These are phyloP conservation scores for Stygiomarasmius scandens DNA, from an alignment of 1,284 basidiomycete genomes.

Conservation along the genomic window DNA sequence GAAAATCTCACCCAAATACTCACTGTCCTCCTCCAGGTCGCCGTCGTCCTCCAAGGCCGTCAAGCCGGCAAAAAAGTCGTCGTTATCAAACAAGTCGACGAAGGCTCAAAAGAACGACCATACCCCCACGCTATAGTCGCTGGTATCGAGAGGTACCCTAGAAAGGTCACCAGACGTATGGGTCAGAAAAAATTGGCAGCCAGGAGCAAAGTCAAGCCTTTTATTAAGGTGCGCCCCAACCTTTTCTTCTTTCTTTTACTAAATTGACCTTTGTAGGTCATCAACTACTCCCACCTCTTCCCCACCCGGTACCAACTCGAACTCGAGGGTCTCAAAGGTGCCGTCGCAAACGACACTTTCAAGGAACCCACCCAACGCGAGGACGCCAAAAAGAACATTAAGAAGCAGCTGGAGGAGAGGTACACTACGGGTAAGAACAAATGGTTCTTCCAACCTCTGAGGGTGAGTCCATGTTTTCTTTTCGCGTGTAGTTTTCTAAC, in stretches of 20 bases:
- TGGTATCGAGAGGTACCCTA: slow-evolving; percentile 93
- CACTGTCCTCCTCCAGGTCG: slow-evolving; percentile 58
- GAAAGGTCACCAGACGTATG: slow-evolving; percentile 96
- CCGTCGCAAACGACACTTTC: slow-evolving; percentile 85
- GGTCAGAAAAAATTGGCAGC: slow-evolving; percentile 90
- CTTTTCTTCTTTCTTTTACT: not conserved
- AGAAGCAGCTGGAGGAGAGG: slow-evolving; percentile 93
- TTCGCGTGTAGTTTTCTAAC: not conserved
- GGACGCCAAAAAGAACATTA: slow-evolving; percentile 93
- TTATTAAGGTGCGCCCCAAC: slow-evolving; percentile 83
- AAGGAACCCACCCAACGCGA: slow-evolving; percentile 93
- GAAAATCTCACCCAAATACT: not conserved
- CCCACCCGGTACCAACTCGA: slow-evolving; percentile 96
- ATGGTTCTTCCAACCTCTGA: slow-evolving; percentile 89
- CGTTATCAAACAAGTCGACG: slow-evolving; percentile 86
- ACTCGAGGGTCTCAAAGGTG: slow-evolving; percentile 89
- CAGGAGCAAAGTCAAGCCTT: slow-evolving; percentile 96
- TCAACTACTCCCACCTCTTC: slow-evolving; percentile 98
- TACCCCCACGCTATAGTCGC: slow-evolving; percentile 97
- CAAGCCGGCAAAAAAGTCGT: slow-evolving; percentile 95
- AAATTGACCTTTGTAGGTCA: slow-evolving; percentile 48
- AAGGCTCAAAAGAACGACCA: slow-evolving; percentile 86
- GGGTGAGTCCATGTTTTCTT: slow-evolving; percentile 49
- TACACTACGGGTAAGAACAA: slow-evolving; percentile 92
- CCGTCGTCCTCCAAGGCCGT: slow-evolving; percentile 94